Evolutionary conservation across 2,329 filamentous ascomycete genomes (phyloP).

Genomic region (Trichoderma afroharzianum): DNA sequence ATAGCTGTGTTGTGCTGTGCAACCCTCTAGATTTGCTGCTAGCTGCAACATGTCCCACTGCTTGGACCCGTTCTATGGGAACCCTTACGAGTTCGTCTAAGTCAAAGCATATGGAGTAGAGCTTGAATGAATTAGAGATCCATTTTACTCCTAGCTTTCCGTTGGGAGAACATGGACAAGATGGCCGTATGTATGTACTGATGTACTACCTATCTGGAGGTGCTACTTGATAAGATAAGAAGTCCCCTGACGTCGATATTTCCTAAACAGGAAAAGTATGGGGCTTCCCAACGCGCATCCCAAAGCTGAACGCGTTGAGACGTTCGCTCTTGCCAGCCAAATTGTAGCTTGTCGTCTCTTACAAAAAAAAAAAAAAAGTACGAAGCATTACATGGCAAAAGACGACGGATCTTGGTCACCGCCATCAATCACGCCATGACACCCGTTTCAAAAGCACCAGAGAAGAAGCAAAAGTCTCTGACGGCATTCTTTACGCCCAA

Average conservation of each 20-base stretch:
- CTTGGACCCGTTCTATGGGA: not conserved
- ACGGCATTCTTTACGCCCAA: slow-evolving; percentile 79
- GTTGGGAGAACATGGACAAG: not conserved
- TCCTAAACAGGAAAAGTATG: slow-evolving; percentile 8
- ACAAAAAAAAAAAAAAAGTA: not conserved
- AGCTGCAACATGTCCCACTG: not conserved
- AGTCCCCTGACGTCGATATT: slow-evolving; percentile 9
- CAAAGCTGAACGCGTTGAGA: slow-evolving; percentile 13
- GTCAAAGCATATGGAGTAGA: not conserved
- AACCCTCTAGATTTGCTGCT: not conserved
- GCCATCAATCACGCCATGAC: slow-evolving; percentile 27
- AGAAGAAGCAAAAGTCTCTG: slow-evolving; percentile 74
- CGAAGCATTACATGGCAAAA: not conserved
- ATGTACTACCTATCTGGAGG: not conserved
- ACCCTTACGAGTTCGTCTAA: not conserved
- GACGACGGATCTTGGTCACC: not conserved
- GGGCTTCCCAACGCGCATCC: slow-evolving; percentile 5
- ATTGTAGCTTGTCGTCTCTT: not conserved
- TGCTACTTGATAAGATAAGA: slow-evolving; percentile 12
- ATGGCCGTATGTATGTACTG: not conserved
- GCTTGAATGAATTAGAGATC: not conserved
- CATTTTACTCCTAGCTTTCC: not conserved
- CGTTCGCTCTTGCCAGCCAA: not conserved
- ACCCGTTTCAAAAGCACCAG: slow-evolving; percentile 37
- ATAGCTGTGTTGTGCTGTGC: not conserved